A percentile compares a stretch with the other conserved stretches of the same genome.
Conservation (phyloP, 2,329 filamentous ascomycete genomes). For the Pyricularia sp. region DNA sequence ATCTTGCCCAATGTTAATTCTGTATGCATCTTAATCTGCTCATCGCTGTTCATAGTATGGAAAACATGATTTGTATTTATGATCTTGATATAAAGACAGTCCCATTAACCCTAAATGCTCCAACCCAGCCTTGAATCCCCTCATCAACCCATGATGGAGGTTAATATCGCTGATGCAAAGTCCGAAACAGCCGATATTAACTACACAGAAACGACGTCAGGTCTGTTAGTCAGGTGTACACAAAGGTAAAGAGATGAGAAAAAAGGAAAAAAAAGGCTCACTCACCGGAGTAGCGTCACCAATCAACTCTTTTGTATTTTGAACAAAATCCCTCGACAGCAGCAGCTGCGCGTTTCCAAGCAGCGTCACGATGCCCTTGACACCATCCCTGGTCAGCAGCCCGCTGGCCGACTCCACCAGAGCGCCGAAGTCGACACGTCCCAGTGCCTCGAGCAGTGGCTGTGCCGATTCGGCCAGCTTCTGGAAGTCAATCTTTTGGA, state of each 20-base stretch:
- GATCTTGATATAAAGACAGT: too few relatives aligned
- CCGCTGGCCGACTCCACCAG: slow-evolving; percentile 16
- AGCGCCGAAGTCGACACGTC: slow-evolving; percentile 20
- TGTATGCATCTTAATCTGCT: too few relatives aligned
- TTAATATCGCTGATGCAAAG: not conserved
- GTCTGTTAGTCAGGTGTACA: not conserved
- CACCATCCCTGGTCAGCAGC: slow-evolving; percentile 12
- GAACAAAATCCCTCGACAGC: slow-evolving; percentile 27
- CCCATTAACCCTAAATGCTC: too few relatives aligned
- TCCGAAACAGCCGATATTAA: not conserved
- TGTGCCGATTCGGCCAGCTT: slow-evolving; percentile 10
- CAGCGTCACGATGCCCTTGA: slow-evolving; percentile 25
- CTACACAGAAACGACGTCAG: not conserved
- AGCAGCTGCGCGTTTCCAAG: slow-evolving; percentile 28
- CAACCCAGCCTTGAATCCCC: not conserved
- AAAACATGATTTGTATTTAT: too few relatives aligned
- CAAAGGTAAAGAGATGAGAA: not conserved
- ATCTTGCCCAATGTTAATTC: too few relatives aligned
- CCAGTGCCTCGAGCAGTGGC: slow-evolving; percentile 25
- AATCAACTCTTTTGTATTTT: slow-evolving; percentile 32
- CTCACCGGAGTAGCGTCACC: slow-evolving; percentile 31
- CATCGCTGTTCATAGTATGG: too few relatives aligned
- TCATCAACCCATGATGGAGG: not conserved
- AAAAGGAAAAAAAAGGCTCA: not conserved
- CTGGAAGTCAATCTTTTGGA: slow-evolving; percentile 8